A percentile compares a stretch with the other conserved stretches of the same genome.
phyloP scores from a whole-genome alignment of 2,329 filamentous ascomycete genomes.

The Pseudopyrenochaeta lycopersici region DNA sequence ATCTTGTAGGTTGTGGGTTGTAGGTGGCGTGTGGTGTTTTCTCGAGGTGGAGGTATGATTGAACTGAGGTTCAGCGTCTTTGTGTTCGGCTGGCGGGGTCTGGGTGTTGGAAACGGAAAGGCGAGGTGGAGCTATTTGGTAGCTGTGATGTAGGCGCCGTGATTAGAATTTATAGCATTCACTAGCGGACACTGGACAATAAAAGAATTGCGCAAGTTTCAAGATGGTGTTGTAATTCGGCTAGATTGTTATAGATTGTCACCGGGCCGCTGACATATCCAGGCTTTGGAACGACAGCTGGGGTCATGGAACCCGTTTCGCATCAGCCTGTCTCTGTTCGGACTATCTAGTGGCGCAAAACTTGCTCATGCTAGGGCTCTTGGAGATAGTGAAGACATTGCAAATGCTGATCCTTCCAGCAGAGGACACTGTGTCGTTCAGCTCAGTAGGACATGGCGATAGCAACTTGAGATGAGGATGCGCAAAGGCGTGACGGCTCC shows the following conservation, averaged over 20 bases:
- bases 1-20: constrained; percentile 58
- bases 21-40: constrained; percentile 6
- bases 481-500: neutral
- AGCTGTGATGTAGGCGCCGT: constrained; percentile 2
- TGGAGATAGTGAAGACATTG: neutral
- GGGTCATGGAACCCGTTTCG: constrained; percentile 37
- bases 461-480: neutral
- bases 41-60: constrained; percentile 1
- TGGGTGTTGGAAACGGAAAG: constrained; percentile 3
- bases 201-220: constrained; percentile 43
- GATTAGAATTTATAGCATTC: constrained; percentile 23
- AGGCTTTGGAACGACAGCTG: constrained; percentile 18
- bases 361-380: constrained; percentile 37
- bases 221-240: constrained; percentile 40
- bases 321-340: constrained; percentile 31
- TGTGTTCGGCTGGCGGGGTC: constrained; percentile 12
- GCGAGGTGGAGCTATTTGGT: constrained; percentile 3
- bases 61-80: neutral
- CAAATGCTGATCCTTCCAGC: neutral
- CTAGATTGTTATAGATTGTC: constrained; percentile 45
- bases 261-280: constrained; percentile 42
- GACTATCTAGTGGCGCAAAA: constrained; percentile 40
- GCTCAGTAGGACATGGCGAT: neutral
- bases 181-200: constrained; percentile 13
- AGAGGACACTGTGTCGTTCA: constrained; percentile 13